These are phyloP conservation scores for Rhodotorula sphaerocarpa DNA, from an alignment of 768 basidiomycete species.

Conservation along the genomic window DNA sequence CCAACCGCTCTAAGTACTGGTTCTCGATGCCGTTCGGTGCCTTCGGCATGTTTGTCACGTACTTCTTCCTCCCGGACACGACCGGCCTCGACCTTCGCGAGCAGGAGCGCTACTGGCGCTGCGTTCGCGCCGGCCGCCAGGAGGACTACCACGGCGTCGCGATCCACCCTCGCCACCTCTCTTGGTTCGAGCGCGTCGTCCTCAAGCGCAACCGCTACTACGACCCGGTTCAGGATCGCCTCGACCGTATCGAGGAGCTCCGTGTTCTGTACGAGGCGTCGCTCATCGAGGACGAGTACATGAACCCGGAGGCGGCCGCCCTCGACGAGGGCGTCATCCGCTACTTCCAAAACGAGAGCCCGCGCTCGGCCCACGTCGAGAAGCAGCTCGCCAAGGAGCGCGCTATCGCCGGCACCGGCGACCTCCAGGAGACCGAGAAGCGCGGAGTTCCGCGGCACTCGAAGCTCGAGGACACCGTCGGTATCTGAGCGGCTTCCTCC, in stretches of 20 bases:
- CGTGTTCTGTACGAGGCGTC: slow-evolving; percentile 41
- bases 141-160: slow-evolving; percentile 46
- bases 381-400: slow-evolving; percentile 25
- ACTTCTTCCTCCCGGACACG: slow-evolving; percentile 42
- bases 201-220: slow-evolving; percentile 42
- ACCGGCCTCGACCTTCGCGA: slow-evolving; percentile 47
- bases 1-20: slow-evolving; percentile 34
- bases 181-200: slow-evolving; percentile 42
- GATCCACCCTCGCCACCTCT: slow-evolving; percentile 45
- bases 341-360: slow-evolving; percentile 27
- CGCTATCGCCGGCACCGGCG: slow-evolving; percentile 15
- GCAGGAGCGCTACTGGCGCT: slow-evolving; percentile 43
- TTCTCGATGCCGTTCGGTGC: slow-evolving; percentile 46
- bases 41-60: slow-evolving; percentile 30
- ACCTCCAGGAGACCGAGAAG: neutral
- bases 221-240: slow-evolving; percentile 43
- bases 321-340: slow-evolving; percentile 20
- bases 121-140: slow-evolving; percentile 42
- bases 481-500: neutral
- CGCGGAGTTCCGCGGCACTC: slow-evolving; percentile 6
- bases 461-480: slow-evolving; percentile 16
- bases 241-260: slow-evolving; percentile 43
- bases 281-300: slow-evolving; percentile 24
- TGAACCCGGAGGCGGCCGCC: slow-evolving; percentile 2
- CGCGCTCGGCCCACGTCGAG: slow-evolving; percentile 5